Conservation (phyloP, 768 basidiomycete species). For the Lactarius akahatsu region DNA sequence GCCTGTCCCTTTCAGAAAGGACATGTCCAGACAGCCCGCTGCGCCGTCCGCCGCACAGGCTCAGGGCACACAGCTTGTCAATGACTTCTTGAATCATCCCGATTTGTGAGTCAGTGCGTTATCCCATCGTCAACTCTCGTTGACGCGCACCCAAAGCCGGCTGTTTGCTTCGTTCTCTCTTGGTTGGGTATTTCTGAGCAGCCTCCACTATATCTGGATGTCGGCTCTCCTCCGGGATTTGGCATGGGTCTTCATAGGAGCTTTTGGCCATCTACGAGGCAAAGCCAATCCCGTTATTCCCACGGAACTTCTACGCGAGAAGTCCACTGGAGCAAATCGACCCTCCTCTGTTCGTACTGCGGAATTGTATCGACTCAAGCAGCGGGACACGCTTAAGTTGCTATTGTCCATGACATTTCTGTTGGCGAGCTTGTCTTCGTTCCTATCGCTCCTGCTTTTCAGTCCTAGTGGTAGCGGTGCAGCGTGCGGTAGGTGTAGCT, state of each 20-base stretch:
- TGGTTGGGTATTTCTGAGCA: slow-evolving; percentile 42
- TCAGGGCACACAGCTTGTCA: background rate
- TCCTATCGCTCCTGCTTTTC: slow-evolving; percentile 25
- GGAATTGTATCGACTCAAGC: background rate
- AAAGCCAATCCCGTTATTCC: background rate
- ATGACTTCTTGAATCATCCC: slow-evolving; percentile 12
- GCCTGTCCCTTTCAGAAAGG: background rate
- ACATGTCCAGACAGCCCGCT: slow-evolving; percentile 7
- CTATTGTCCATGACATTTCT: slow-evolving; percentile 27
- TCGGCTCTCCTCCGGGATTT: slow-evolving; percentile 31
- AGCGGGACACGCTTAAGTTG: slow-evolving; percentile 8
- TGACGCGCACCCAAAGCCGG: slow-evolving; percentile 34
- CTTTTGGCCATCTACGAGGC: slow-evolving; percentile 3
- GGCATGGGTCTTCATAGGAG: slow-evolving; percentile 4
- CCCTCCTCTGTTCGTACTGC: background rate
- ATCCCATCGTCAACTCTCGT: background rate
- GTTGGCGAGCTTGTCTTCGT: slow-evolving; percentile 28
- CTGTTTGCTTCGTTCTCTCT: slow-evolving; percentile 42
- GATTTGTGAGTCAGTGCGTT: slow-evolving; percentile 22
- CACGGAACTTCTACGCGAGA: background rate
- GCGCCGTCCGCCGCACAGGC: background rate
- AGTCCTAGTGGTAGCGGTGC: background rate
- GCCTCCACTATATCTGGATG: slow-evolving; percentile 34
- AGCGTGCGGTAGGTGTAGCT: slow-evolving; percentile 14
- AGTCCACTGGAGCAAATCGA: background rate